Base-by-base conservation (phyloP, 805 yeast species). In the Candida peoriensis region DNA sequence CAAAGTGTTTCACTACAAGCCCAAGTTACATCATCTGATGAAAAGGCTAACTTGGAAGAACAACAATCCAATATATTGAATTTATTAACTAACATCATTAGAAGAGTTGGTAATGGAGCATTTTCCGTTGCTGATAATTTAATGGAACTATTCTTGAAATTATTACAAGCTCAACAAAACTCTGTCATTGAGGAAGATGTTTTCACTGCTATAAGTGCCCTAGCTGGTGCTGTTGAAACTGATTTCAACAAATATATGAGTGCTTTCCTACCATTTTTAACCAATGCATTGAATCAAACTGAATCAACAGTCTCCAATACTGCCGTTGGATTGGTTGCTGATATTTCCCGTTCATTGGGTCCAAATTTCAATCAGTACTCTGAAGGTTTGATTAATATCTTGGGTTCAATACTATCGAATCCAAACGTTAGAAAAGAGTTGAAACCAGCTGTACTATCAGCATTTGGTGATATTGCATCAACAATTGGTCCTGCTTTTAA, bases 381-480 rank as follows among this genome's bases (percentile, higher is more conserved):
- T 43, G 78, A 78, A 40, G 82, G 81, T 4, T 73, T 90, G 54
- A 88, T 93, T 95, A 74, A 75, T 33, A 81, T 82, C 31, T 71
- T 93, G 54, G 90, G 95, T 35, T 70, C 72, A 32, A 76, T 78
- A 52, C 69, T 93, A 43, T 76, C 81, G 39, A 74, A 74, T 49
- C 69, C 72, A 27, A 74, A 72, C 37, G 78, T 86, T 14, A 81
- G 81, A 55, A 75, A 85, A 40, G 96, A 87, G 43, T 70, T 90
- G 46, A 80, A 85, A 58, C 96, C 97, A 13, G 72, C 86, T 16
- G 86, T 90, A 20, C 65, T 93, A 46, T 85, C 97, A 10, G 87
- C 95, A 52, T 86, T 93, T 58, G 98, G 98, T 44, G 98, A 93
- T 60, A 76, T 93, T 52, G 97, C 97, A 4, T 75, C 95, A 1